Evolutionary conservation across 768 basidiomycete species (phyloP), one percentile per base, ranked within the genome.

Genomic region (Lentinula edodes): DNA sequence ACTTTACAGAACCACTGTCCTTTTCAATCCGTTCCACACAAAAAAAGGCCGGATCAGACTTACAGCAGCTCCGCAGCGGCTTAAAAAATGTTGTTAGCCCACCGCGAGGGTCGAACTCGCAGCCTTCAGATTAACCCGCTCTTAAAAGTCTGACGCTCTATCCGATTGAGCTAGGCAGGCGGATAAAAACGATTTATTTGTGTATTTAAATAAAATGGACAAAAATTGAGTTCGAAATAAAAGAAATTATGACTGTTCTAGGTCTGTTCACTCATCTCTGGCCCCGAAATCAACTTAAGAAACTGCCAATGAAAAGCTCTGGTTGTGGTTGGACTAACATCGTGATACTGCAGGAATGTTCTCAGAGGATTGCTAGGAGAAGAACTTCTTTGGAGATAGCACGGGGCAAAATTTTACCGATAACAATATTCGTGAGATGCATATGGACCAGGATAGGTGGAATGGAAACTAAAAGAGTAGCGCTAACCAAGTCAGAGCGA

Each of bases 41-140:
- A 28, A 28, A 28, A 28, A 28, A 2, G 28, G 28, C 3, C 28
- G 28, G 28, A 28, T 28, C 2, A 4, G 28, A 28, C 28, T 28
- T 4, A 28, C 28, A 42, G n/a, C 41, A 42, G 12, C 41, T 2
- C 41, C 41, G 7, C 13, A 50, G 20, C 13, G 15, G 18, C 9
- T 2, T 16, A 5, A 20, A 9, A 15, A 50, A 13, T n/a, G 4
- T 16, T 7, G 12, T 32, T 83, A 87, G 86, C 85, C 86, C 85
- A 86, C 84, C 86, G 86, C 86, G 86, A 85, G 86, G 86, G 80
- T 88, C 86, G 86, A 88, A 88, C 86, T 85, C 86, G 86, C 86
- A 87, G 83, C 86, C 86, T 87, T 87, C 84, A 88, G 86, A 87
- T 87, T 28, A 16, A 48, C 46, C n/a, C 18, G 46, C 46, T 13